Percentiles rank a stretch among this genome's conserved stretches.
phyloP scores from a whole-genome alignment of 2,329 filamentous ascomycete species.

The Fusarium veterinarium region DNA sequence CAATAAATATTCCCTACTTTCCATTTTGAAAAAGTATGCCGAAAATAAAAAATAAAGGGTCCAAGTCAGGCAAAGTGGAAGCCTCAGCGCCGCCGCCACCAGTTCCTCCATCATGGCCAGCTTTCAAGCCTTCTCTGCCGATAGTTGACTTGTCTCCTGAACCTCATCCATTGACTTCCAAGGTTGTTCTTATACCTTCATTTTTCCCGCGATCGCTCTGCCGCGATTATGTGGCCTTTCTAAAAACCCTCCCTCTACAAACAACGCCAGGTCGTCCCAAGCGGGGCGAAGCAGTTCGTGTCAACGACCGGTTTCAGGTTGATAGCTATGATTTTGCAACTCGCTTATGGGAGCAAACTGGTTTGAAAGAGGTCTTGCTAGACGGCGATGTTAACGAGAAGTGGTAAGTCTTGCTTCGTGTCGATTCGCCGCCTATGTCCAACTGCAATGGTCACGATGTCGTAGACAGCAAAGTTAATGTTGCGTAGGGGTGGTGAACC shows the following conservation, averaged over 20 bases:
- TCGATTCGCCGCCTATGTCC: too few species aligned
- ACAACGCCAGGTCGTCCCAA: slow-evolving; percentile 85
- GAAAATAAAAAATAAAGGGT: slow-evolving; percentile 50
- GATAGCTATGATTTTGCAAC: slow-evolving; percentile 80
- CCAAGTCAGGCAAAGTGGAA: slow-evolving; percentile 41
- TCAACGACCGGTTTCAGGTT: slow-evolving; percentile 91
- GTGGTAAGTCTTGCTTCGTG: slow-evolving; percentile 55
- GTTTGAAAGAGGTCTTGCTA: slow-evolving; percentile 71
- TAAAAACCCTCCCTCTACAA: slow-evolving; percentile 74
- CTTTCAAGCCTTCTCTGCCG: slow-evolving; percentile 75
- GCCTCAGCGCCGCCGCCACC: slow-evolving; percentile 47
- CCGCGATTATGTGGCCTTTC: slow-evolving; percentile 79
- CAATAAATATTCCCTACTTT: neutral
- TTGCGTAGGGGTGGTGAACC: slow-evolving; percentile 80
- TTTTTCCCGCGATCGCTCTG: slow-evolving; percentile 82
- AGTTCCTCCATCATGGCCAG: slow-evolving; percentile 69
- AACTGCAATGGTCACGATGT: neutral
- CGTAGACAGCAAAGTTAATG: slow-evolving; percentile 28
- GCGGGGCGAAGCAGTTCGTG: slow-evolving; percentile 81
- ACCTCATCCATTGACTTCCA: slow-evolving; percentile 61
- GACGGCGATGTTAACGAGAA: slow-evolving; percentile 52
- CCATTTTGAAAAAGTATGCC: slow-evolving; percentile 33
- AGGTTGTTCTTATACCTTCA: slow-evolving; percentile 78
- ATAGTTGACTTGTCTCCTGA: slow-evolving; percentile 71
- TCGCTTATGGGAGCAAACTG: slow-evolving; percentile 81